These are phyloP conservation scores for Fagopyrum tataricum DNA, from an alignment of 148 eudicot genomes.

Conservation along the genomic window DNA sequence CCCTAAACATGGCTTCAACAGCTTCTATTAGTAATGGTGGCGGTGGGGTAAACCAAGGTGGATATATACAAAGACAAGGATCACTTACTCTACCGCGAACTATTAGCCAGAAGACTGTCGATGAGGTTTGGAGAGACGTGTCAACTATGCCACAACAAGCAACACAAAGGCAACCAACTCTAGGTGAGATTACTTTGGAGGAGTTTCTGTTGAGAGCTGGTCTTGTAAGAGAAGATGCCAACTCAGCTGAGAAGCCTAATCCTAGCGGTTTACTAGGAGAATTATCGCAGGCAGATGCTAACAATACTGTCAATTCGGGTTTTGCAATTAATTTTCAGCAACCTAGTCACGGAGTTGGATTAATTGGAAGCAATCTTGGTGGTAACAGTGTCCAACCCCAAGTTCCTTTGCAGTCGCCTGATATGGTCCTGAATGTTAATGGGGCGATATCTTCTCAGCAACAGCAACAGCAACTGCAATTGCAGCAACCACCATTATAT, in stretches of 20 bases:
- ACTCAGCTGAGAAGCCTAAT: constrained; percentile 24
- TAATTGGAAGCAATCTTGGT: not conserved
- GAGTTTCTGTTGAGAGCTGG: constrained; percentile 87
- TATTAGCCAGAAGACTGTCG: constrained; percentile 72
- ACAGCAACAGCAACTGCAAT: constrained; percentile 19
- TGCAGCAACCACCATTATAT: constrained; percentile 33
- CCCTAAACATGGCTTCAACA: constrained; percentile 37
- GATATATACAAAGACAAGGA: constrained; percentile 56
- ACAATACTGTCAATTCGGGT: constrained; percentile 21
- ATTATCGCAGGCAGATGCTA: constrained; percentile 20
- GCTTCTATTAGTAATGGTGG: constrained; percentile 10
- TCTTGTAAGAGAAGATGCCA: constrained; percentile 68
- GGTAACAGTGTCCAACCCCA: constrained; percentile 30
- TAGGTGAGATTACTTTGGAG: constrained; percentile 85
- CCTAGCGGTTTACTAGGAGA: constrained; percentile 38
- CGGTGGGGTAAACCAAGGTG: not conserved
- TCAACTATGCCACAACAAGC: constrained; percentile 29
- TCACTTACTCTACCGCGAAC: constrained; percentile 77
- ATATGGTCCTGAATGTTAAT: constrained; percentile 51
- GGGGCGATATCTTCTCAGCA: constrained; percentile 47
- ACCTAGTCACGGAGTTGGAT: constrained; percentile 18
- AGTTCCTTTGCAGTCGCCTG: constrained; percentile 30
- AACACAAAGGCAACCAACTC: constrained; percentile 48
- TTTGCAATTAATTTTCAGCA: constrained; percentile 54
- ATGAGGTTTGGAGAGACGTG: constrained; percentile 77